Conservation (phyloP, 768 basidiomycete species). For the Collybia mongolica region DNA sequence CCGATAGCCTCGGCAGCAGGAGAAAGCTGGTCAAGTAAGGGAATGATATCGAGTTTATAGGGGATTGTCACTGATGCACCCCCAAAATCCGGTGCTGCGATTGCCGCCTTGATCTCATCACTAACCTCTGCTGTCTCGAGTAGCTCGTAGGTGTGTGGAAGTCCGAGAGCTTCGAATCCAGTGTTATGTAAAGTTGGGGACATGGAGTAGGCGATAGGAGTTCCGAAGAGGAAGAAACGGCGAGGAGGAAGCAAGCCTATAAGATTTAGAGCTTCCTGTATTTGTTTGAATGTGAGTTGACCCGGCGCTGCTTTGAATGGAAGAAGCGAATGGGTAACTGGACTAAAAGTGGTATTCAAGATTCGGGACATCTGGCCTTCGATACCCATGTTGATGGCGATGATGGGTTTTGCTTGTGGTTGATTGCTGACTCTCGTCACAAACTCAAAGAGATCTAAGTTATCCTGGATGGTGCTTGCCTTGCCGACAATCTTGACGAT, state of each 20-base stretch:
- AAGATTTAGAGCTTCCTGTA: constrained; percentile 79
- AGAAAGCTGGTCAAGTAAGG: constrained; percentile 76
- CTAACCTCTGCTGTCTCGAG: constrained; percentile 71
- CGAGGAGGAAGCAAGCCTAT: constrained; percentile 75
- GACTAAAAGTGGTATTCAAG: constrained; percentile 82
- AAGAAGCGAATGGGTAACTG: constrained; percentile 87
- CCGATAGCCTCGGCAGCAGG: constrained; percentile 84
- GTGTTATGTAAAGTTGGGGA: constrained; percentile 94
- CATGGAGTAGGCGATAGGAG: constrained; percentile 85
- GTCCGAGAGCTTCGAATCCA: constrained; percentile 74
- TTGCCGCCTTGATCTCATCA: constrained; percentile 59
- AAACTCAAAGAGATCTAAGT: constrained; percentile 77
- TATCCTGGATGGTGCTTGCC: constrained; percentile 72
- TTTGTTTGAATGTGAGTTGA: constrained; percentile 85
- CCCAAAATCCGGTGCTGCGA: constrained; percentile 75
- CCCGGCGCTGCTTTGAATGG: constrained; percentile 90
- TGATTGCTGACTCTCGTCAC: constrained; percentile 42
- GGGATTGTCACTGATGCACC: constrained; percentile 98
- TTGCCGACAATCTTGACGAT: constrained; percentile 92
- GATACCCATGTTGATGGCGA: constrained; percentile 93
- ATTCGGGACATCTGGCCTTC: constrained; percentile 90
- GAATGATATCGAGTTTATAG: constrained; percentile 88
- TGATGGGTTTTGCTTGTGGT: constrained; percentile 70
- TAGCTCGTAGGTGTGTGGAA: constrained; percentile 81
- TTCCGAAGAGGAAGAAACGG: constrained; percentile 86